These are phyloP conservation scores for Emericellopsis cladophorae DNA, from an alignment of 2,329 filamentous ascomycete species.

Conservation along the genomic window DNA sequence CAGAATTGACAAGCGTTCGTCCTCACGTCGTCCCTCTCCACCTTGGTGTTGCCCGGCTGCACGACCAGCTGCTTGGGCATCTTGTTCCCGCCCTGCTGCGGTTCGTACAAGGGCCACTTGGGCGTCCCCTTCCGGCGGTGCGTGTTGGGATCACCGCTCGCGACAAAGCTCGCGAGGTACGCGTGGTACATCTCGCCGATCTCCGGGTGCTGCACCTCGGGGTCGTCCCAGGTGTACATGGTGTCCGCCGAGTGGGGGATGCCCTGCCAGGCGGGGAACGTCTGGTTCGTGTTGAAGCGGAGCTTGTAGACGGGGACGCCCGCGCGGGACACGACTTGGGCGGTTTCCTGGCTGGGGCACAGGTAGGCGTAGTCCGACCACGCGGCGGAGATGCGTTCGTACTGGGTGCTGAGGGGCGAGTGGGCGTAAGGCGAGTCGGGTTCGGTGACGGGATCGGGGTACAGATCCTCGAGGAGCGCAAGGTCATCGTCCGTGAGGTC, in stretches of 20 bases:
- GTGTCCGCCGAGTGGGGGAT: constrained; percentile 24
- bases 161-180: constrained; percentile 23
- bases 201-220: constrained; percentile 18
- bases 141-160: constrained; percentile 19
- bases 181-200: constrained; percentile 21
- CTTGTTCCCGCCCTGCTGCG: background rate
- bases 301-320: constrained; percentile 22
- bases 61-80: constrained; percentile 15
- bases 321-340: constrained; percentile 19
- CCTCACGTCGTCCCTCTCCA: constrained; percentile 19
- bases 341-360: constrained; percentile 29
- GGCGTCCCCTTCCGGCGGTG: constrained; percentile 7
- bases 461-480: constrained; percentile 13
- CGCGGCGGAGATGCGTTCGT: constrained; percentile 27
- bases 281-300: constrained; percentile 23
- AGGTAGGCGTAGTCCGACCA: constrained; percentile 31
- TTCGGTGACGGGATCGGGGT: constrained; percentile 19
- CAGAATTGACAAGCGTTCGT: constrained; percentile 19
- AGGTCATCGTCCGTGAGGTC: constrained; percentile 16
- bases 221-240: constrained; percentile 22
- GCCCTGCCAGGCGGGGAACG: constrained; percentile 18
- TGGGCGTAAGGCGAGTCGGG: constrained; percentile 19
- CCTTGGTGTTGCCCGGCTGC: constrained; percentile 14
- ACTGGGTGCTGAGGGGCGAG: constrained; percentile 28
- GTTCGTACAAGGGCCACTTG: constrained; percentile 12